Evolutionary conservation across 495 filamentous ascomycete genomes (phyloP), one percentile per base, ranked within the genome.

Genomic region (Aspergillus olivimuriae): DNA sequence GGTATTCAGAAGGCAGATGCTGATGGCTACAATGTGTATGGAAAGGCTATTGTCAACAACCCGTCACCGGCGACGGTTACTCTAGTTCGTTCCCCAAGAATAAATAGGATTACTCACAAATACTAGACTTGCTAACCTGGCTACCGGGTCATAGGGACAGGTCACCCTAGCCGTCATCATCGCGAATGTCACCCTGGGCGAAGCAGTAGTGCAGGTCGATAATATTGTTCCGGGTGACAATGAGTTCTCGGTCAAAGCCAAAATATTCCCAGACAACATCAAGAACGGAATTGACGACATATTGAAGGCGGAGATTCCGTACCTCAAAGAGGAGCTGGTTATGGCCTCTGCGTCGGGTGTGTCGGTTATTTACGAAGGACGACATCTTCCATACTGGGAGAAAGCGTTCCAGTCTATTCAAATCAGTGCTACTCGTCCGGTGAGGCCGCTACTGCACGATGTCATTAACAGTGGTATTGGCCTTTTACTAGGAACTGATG

Each of bases 201-300:
- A 42, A 32, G 40, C 23, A 10, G n/a, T 30, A 4, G 40, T 32
- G 12, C 8, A 14, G 11, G 40, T 42, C 6, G 26, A 30, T 3
- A 32, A 42, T 19, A 42, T 42, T 17, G 24, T 42, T 26, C 40
- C 40, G 15, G 40, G 40, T 8, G 33, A 42, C 23, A 42, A 42
- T 20, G 33, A 23, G 8, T 42, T 42, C 26, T 2, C 4, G 14
- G 40, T 42, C 16, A 32, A 17, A 16, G 40, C 23, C 14, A 42
- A 42, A 17, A 23, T 42, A n/a, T 31, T 31, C 26, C 16, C 15
- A 11, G 28, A 11, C 14, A 33, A 42, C 15, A 32, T 42, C 23
- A 15, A 32, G n/a, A 32, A 18, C 11, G 33, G 33, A 23, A 42
- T 42, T 17, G 33, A 12, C 6, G 40, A 30, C 9, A 42, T 42